A percentile compares a stretch with the other conserved stretches of the same genome.
phyloP scores from a whole-genome alignment of 345 rosid species.

The Camelina hispida region DNA sequence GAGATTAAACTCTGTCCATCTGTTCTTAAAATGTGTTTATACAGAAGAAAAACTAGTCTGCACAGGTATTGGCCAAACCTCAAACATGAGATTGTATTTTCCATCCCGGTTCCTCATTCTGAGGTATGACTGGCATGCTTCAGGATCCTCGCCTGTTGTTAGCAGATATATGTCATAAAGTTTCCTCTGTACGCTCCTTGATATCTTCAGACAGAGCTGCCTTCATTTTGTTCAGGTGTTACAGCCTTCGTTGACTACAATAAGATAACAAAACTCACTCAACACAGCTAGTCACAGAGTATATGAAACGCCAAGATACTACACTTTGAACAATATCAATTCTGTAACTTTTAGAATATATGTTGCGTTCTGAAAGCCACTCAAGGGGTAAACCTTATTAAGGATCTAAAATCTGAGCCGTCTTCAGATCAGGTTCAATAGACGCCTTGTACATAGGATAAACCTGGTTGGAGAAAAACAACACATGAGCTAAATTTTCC shows the following conservation, averaged over 20 bases:
- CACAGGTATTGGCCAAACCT: slow-evolving; percentile 59
- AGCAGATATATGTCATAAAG: slow-evolving; percentile 95
- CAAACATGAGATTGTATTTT: slow-evolving; percentile 97
- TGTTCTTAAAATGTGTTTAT: slow-evolving; percentile 12
- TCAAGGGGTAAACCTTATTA: slow-evolving; percentile 96
- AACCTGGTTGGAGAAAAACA: too few species aligned
- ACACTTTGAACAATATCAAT: slow-evolving; percentile 17
- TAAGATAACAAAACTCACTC: slow-evolving; percentile 29
- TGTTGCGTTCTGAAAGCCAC: slow-evolving; percentile 97
- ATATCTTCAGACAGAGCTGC: slow-evolving; percentile 62
- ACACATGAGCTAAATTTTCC: too few species aligned
- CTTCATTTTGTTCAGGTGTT: slow-evolving; percentile 77
- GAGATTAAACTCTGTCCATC: not conserved
- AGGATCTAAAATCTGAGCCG: slow-evolving; percentile 59
- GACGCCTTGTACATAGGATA: too few species aligned
- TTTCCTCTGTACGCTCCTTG: slow-evolving; percentile 83
- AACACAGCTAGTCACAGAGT: slow-evolving; percentile 3
- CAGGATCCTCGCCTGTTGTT: slow-evolving; percentile 99
- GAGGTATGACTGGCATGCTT: slow-evolving; percentile 97
- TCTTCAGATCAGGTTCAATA: too few species aligned
- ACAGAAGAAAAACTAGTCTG: not conserved
- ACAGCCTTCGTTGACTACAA: slow-evolving; percentile 76
- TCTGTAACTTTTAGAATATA: slow-evolving; percentile 79
- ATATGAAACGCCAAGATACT: too few species aligned
- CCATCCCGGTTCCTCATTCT: slow-evolving; percentile 99